Base-by-base conservation (phyloP, 2,329 filamentous ascomycete genomes). In the Blumeria graminis region DNA sequence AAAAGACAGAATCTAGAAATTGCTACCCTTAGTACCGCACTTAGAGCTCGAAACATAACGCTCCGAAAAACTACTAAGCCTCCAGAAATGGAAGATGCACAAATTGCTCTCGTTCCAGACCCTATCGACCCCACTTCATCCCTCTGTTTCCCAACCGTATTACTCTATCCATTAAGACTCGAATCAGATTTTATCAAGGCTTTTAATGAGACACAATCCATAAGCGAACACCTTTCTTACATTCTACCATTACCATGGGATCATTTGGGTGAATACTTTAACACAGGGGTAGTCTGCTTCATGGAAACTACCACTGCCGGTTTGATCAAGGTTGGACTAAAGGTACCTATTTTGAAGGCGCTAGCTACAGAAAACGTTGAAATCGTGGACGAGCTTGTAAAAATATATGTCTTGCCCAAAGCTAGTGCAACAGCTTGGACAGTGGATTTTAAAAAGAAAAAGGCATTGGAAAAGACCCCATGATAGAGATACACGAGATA, bases 171-270 rank as follows among this genome's bases (percentile, higher is more conserved):
- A 5, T 72, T 82, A 60, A 75, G 86, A 59, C 74, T 83, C 51
- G 81, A 96, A 71, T 84, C 80, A 1, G 92, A 98, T 68, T 92
- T 98, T 63, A 77, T 98, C 69, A 94, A 94, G 71, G 78, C 78
- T 0, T 92, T 94, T 63, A 74, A 75, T 55, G 92, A 96, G 72
- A 78, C 75, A 58, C 81, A 92, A 62, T 76, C 75, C 14, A 72
- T 95, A 33, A 75, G 74, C 7, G 81, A 90, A 61, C 89, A 95
- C 68, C 72, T 98, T 54, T 73, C 74, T 3, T 94, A 95, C 64
- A 82, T 96, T 9, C 78, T 98, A 57, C 90, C 89, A 1, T 69
- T 88, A 63, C 87, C 88, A 11, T 98, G 92, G 92, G 92, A 96
- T 63, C 65, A 68, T 14, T 71, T 75, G 58, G 69, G 74, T 1